Evolutionary conservation across 495 filamentous ascomycete genomes (phyloP), one percentile per base, ranked within the genome.

Genomic region (Pyrenula aspistea): DNA sequence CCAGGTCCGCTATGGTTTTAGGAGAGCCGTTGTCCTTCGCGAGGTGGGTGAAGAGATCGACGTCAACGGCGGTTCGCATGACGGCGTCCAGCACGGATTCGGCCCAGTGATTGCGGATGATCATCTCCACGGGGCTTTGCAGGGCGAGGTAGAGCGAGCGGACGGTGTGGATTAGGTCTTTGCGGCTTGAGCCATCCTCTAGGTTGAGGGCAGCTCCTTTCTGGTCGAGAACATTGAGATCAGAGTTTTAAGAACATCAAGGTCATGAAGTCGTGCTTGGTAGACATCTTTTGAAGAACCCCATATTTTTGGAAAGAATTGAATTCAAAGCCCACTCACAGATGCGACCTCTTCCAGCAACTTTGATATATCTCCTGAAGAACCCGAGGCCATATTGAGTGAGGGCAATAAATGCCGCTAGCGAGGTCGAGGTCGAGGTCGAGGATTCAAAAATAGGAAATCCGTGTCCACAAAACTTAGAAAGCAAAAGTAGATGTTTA

Each of bases 111-210:
- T 65, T 63, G 53, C 69, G 60, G 48, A 72, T 67, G 59, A 75
- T 73, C 2, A 70, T 64, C 63, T 73, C 72, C 2, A 68, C 63
- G 11, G 72, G 72, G 12, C 71, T 75, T 54, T 75, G 71, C 21
- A 72, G 56, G 0, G 71, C 66, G 56, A 66, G 61, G 1, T 69
- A 64, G 2, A 73, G 56, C 0, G 63, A 61, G 10, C 66, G 64
- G 22, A 67, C 68, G 8, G 63, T 53, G 24, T 68, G 69, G 22
- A 73, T 50, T 2, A 71, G 61, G 20, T 63, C 62, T 1, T 58
- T 53, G 0, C 69, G 64, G 11, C 62, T 60, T 25, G 60, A 52
- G 22, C 63, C 60, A 1, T 57, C 42, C 0, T 60, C 56, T 19
- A 36, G 21, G 20, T 11, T 52, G 36, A 68, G 65, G 0, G 55